Base-by-base conservation (phyloP, 306 rosid species). In the Sindora glabra region DNA sequence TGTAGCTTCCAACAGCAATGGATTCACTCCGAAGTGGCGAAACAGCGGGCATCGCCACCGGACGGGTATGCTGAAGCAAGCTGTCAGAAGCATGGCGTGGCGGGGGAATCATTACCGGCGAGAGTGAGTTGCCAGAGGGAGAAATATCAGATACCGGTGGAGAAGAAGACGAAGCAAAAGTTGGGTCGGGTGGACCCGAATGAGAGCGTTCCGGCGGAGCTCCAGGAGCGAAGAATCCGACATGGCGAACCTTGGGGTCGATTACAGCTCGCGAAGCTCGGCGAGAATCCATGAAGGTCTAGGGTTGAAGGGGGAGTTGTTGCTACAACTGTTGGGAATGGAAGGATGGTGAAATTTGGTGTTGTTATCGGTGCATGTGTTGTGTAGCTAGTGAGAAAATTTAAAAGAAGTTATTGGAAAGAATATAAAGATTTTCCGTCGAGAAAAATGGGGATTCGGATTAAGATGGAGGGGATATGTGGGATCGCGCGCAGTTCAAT, bases 51-150 rank as follows among this genome's bases (percentile, higher is more conserved):
- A 62, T 55, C 8, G 64, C 56, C 32, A 37, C 62, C 5, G 66
- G 72, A 25, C 75, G 88, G 21, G 46, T 10, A 36, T 67, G 71
- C n/a, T 46, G 23, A 36, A 57, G 16, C 16, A 70, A 57, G 38
- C 53, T 45, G 25, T 51, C 66, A 6, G 72, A 55, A 32, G 49
- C 18, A 54, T 68, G 73, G 23, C 73, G 73, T 2, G 73, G 73
- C 36, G 73, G 73, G 18, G 74, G 77, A 55, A 77, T 77, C 74
- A 77, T 77, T 17, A 77, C 81, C 9, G 77, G 81, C 2, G 81
- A 67, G 49, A 62, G 68, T 2, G 74, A 71, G 54, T 51, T 69
- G 16, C 64, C 57, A 41, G 81, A 48, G 29, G 89, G 80, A 15
- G 87, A 39, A 44, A 67, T 52, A 21, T 74, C 50, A 5, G 78